Base-by-base conservation (phyloP, 1,284 basidiomycete species). In the Heterobasidion irregulare region DNA sequence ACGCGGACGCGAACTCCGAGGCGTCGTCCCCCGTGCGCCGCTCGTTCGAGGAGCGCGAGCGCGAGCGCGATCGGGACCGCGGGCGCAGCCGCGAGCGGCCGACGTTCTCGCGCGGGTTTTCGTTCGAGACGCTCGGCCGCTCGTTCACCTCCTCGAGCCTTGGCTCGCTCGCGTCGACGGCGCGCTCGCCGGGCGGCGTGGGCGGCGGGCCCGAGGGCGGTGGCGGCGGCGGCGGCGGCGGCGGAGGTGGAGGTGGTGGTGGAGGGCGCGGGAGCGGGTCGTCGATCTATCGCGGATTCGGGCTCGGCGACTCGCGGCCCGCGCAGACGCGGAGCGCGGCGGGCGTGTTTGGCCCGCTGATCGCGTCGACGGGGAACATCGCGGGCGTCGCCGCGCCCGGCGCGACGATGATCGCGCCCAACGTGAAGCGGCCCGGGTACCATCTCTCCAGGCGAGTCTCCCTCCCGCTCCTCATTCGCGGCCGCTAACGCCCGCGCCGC, bases 291-390 rank as follows among this genome's bases (percentile, higher is more conserved):
- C 46, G 16, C 46, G 10, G 10, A 6, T 10, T 10, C 16, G 47
- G 54, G 6, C 55, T 62, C 19, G 56, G 57, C 4, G 64, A 65
- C 13, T 38, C 54, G 6, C 64, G 72, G 12, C 85, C 82, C 4
- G 70, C 78, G 43, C 73, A 75, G 2, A 75, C 81, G 8, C 70
- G 77, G 49, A 80, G 73, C 56, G 78, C 74, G 7, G 88, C 76
- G 0, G 88, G 89, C 5, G 86, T 87, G 0, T 81, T 90, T 62
- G 89, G 86, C 10, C 79, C 84, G 7, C 75, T 92, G 48, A 82
- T 92, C 45, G 82, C 86, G 26, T 83, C 80, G 58, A 85, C 89
- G 0, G 84, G 83, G 2, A 86, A 84, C 59, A 69, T 84, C 35
- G 72, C 72, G 10, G 84, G 83, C 26, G 73, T 74, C 1, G 85